A percentile compares a stretch with the other conserved stretches of the same genome.
Evolutionary conservation across 495 filamentous ascomycete genomes (phyloP).

Genomic region (Massariosphaeria phaeospora): DNA sequence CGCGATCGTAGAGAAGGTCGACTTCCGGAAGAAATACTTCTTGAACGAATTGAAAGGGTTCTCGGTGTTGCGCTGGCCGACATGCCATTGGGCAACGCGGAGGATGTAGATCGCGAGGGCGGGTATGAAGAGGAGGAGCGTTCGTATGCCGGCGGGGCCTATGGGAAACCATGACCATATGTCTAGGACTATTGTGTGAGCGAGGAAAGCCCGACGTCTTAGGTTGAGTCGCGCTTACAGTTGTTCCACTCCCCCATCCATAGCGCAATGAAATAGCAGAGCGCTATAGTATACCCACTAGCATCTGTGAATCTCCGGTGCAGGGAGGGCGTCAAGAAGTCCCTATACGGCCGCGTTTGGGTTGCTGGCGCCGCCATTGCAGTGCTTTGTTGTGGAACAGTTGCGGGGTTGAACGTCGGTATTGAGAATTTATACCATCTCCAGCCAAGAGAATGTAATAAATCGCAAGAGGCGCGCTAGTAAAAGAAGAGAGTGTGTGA

Average conservation of each 20-base stretch:
- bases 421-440: conserved; percentile 13
- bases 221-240: conserved; percentile 1
- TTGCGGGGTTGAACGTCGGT: not conserved
- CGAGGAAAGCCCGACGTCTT: not conserved
- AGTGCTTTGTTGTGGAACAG: not conserved
- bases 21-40: conserved; percentile 43
- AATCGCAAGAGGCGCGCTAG: not conserved
- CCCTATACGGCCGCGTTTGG: conserved; percentile 62
- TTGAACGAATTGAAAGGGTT: conserved; percentile 61
- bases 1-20: conserved; percentile 42
- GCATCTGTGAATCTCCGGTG: conserved; percentile 81
- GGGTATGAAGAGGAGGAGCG: conserved; percentile 65
- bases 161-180: conserved; percentile 85
- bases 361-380: conserved; percentile 23
- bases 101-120: conserved; percentile 68
- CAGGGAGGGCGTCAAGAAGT: conserved; percentile 82
- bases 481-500: not conserved
- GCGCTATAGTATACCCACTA: conserved; percentile 55
- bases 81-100: conserved; percentile 80
- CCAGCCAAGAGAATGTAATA: not conserved
- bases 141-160: conserved; percentile 66
- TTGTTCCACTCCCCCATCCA: conserved; percentile 63
- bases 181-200: conserved; percentile 45
- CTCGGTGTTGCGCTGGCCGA: conserved; percentile 62
- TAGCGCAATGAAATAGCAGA: conserved; percentile 72